Evolutionary conservation across 2,329 filamentous ascomycete genomes (phyloP).

Genomic region (Penicillium sp.): DNA sequence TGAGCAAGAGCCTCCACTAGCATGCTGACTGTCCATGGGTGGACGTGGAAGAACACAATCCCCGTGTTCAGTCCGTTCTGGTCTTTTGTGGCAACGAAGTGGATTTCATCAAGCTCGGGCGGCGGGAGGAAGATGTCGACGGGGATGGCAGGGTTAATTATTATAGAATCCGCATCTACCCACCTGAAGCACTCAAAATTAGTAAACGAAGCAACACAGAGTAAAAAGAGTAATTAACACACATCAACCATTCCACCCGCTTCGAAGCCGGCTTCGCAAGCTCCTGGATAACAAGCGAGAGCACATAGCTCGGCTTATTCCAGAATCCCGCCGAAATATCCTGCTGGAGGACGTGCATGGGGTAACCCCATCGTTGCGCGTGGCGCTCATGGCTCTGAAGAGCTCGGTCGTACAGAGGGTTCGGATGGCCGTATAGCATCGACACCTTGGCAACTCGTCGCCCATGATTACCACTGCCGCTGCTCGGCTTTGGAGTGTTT

Average conservation of each 20-base stretch:
- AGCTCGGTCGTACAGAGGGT: slow-evolving; percentile 32
- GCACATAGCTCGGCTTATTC: slow-evolving; percentile 32
- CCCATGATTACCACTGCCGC: not conserved
- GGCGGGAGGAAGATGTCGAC: slow-evolving; percentile 31
- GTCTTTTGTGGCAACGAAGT: slow-evolving; percentile 28
- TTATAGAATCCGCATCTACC: slow-evolving; percentile 30
- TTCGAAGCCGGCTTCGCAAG: slow-evolving; percentile 27
- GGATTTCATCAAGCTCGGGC: slow-evolving; percentile 23
- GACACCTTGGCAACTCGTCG: slow-evolving; percentile 28
- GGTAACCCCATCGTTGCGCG: slow-evolving; percentile 32
- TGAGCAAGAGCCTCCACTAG: slow-evolving; percentile 25
- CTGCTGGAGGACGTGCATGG: slow-evolving; percentile 30
- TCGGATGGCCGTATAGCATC: slow-evolving; percentile 30
- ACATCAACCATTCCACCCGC: slow-evolving; percentile 36
- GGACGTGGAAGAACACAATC: slow-evolving; percentile 29
- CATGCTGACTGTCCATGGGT: slow-evolving; percentile 28
- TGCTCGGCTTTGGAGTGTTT: not conserved
- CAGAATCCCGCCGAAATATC: slow-evolving; percentile 30
- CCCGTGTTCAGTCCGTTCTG: slow-evolving; percentile 30
- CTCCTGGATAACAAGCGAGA: slow-evolving; percentile 29
- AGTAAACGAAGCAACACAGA: not conserved
- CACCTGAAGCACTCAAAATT: slow-evolving; percentile 19
- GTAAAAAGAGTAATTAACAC: slow-evolving; percentile 9
- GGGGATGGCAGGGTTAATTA: slow-evolving; percentile 29
- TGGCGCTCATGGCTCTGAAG: slow-evolving; percentile 33